These are phyloP conservation scores for Syzygium malaccense DNA, from an alignment of 441 rosid genomes.

Conservation along the genomic window DNA sequence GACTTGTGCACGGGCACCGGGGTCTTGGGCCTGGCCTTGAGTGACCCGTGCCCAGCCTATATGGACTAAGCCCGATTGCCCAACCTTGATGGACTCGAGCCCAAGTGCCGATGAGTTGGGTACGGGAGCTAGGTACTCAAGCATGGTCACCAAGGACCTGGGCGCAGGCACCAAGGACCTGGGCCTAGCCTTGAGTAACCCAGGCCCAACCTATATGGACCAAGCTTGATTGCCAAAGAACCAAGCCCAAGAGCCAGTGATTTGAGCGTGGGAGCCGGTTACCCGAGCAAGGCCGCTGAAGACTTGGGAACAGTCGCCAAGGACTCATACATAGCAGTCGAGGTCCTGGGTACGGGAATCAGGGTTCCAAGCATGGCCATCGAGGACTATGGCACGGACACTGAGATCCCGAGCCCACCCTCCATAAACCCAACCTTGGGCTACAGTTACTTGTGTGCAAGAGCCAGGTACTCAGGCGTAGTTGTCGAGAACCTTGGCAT, in stretches of 20 bases:
- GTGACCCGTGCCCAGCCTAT: not conserved
- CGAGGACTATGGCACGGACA: not conserved
- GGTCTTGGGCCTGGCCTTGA: not conserved
- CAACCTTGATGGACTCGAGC: not conserved
- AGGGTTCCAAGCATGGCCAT: not conserved
- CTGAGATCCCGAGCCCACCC: rapidly evolving
- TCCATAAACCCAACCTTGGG: not conserved
- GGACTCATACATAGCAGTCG: not conserved
- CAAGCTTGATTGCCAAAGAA: not conserved
- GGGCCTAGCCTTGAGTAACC: not conserved
- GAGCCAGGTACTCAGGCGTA: rapidly evolving
- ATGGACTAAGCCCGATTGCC: not conserved
- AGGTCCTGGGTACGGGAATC: not conserved
- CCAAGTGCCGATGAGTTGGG: not conserved
- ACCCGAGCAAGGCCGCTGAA: not conserved
- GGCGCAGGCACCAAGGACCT: rapidly evolving
- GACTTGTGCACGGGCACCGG: rapidly evolving
- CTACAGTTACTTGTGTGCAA: not conserved
- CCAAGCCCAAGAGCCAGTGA: not conserved
- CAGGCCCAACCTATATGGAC: not conserved
- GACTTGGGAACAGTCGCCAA: not conserved
- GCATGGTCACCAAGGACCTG: not conserved
- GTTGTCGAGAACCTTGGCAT: not conserved
- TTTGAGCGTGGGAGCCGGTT: not conserved
- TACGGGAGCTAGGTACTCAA: not conserved